phyloP scores from a whole-genome alignment of 1,284 basidiomycete species.

The Leccinum pachyderme region DNA sequence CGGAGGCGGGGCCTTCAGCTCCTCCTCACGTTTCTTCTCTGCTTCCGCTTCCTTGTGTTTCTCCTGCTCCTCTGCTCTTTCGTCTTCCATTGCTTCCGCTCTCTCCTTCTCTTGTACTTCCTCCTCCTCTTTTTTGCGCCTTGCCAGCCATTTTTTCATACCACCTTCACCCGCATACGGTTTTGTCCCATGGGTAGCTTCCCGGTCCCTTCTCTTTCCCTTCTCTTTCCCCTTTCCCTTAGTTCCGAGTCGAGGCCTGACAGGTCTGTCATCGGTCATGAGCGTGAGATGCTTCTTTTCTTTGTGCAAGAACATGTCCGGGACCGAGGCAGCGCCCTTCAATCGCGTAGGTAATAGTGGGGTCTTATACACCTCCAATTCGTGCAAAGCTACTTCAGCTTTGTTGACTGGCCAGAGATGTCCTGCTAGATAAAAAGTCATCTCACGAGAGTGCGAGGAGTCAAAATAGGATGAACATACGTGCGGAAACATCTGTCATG shows the following conservation, averaged over 20 bases:
- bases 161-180: slow-evolving; percentile 74
- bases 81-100: slow-evolving; percentile 36
- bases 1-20: slow-evolving; percentile 21
- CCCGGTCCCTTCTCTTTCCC: slow-evolving; percentile 31
- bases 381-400: slow-evolving; percentile 63
- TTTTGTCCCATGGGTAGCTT: slow-evolving; percentile 50
- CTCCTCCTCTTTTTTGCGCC: slow-evolving; percentile 41
- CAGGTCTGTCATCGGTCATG: slow-evolving; percentile 52
- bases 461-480: slow-evolving; percentile 19
- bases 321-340: slow-evolving; percentile 48
- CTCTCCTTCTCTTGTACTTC: slow-evolving; percentile 29
- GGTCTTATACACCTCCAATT: slow-evolving; percentile 73
- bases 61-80: slow-evolving; percentile 28
- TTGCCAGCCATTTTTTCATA: slow-evolving; percentile 69
- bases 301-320: slow-evolving; percentile 64
- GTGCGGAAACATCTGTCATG: slow-evolving; percentile 34
- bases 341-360: slow-evolving; percentile 69
- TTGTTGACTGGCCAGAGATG: slow-evolving; percentile 42
- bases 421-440: slow-evolving; percentile 24
- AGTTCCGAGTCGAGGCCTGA: slow-evolving; percentile 36
- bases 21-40: slow-evolving; percentile 21
- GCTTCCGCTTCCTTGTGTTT: slow-evolving; percentile 19
- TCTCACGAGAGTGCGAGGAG: neutral
- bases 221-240: slow-evolving; percentile 32
- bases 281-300: slow-evolving; percentile 53